Percentiles rank a stretch among this genome's conserved stretches.
Evolutionary conservation across 768 basidiomycete species (phyloP).

Genomic region (Mrakia gelida): DNA sequence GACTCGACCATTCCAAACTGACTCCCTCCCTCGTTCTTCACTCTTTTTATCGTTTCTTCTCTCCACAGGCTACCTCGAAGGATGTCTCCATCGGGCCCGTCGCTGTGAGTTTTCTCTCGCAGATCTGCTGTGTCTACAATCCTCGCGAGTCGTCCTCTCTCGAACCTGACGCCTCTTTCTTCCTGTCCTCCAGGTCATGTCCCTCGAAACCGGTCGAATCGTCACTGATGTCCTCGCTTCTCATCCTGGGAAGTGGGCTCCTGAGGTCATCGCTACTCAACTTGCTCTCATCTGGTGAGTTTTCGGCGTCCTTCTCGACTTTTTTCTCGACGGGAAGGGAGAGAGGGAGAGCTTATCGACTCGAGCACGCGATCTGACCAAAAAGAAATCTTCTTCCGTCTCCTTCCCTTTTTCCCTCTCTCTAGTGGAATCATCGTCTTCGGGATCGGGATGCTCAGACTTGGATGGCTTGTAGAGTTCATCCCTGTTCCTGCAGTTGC

Average conservation of each 20-base stretch:
- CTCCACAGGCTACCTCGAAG: slow-evolving; percentile 54
- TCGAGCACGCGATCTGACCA: not conserved
- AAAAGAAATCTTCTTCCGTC: not conserved
- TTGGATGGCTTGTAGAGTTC: slow-evolving; percentile 95
- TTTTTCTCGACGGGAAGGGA: not conserved
- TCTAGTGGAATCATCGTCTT: slow-evolving; percentile 62
- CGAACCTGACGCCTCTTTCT: too few relatives aligned
- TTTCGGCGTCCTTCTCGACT: not conserved
- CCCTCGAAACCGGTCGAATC: slow-evolving; percentile 73
- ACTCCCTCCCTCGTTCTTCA: too few relatives aligned
- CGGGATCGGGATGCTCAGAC: slow-evolving; percentile 75
- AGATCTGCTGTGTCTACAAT: too few relatives aligned
- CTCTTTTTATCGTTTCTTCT: too few relatives aligned
- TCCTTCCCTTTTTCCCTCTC: not conserved
- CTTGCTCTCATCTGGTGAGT: slow-evolving; percentile 70
- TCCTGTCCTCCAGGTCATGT: slow-evolving; percentile 59
- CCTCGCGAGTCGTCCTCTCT: too few relatives aligned
- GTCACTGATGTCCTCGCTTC: slow-evolving; percentile 58
- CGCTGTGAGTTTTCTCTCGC: slow-evolving; percentile 50
- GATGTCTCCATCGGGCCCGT: slow-evolving; percentile 99
- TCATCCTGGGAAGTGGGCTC: slow-evolving; percentile 51
- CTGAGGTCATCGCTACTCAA: slow-evolving; percentile 73
- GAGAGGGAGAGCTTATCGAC: not conserved
- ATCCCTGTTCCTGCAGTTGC: slow-evolving; percentile 57
- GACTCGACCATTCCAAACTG: too few relatives aligned